Conservation (phyloP, 2,329 filamentous ascomycete genomes). For the Pestalotiopsis sp. region DNA sequence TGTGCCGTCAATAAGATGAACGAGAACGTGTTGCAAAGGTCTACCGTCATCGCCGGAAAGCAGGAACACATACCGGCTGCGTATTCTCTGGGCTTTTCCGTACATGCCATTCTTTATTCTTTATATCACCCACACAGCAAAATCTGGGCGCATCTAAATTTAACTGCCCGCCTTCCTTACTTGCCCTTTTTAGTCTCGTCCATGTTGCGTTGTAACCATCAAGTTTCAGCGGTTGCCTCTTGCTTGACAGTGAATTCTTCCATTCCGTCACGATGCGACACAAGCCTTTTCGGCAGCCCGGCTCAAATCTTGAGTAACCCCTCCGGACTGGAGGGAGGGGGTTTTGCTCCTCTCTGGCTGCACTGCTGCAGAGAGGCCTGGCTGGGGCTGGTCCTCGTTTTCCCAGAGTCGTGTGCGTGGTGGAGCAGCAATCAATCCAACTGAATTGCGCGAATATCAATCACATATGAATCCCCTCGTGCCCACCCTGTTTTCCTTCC, state of each 20-base stretch:
- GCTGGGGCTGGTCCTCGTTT: not conserved
- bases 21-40: not conserved
- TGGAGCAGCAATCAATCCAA: slow-evolving; percentile 3
- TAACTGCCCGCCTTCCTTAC: not conserved
- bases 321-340: not conserved
- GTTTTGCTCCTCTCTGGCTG: not conserved
- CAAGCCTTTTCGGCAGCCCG: slow-evolving; percentile 6
- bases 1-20: not conserved
- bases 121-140: not conserved
- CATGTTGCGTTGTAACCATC: not conserved
- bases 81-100: not conserved
- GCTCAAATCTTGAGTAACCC: slow-evolving; percentile 3
- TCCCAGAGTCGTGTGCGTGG: slow-evolving; percentile 10
- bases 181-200: slow-evolving; percentile 4
- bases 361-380: not conserved
- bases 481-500: not conserved
- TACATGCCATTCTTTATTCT: not conserved
- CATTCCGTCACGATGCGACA: slow-evolving; percentile 10
- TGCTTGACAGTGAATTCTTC: slow-evolving; percentile 2
- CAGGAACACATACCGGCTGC: not conserved
- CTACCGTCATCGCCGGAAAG: not conserved
- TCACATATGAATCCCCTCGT: not conserved
- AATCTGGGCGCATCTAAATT: not conserved
- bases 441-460: slow-evolving; percentile 8
- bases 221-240: not conserved